Percentiles rank a stretch among this genome's conserved stretches.
phyloP scores from a whole-genome alignment of 805 yeast genomes.

The Ogataea saltuana region DNA sequence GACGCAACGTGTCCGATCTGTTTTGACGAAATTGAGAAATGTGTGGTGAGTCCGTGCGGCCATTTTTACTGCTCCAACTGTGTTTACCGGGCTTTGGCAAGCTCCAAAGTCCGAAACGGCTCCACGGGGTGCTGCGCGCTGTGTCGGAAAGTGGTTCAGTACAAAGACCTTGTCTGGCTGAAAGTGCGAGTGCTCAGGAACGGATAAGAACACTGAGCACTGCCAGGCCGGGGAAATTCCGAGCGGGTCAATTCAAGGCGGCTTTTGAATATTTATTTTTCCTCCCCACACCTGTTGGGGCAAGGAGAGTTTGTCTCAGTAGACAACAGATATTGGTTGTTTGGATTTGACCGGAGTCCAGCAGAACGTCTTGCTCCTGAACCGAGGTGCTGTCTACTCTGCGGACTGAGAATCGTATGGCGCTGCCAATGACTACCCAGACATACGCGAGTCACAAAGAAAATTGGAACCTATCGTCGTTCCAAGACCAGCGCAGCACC shows the following conservation, averaged over 20 bases:
- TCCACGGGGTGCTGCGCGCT: conserved; percentile 36
- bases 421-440: conserved; percentile 4
- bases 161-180: conserved; percentile 36
- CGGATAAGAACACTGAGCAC: conserved; percentile 5
- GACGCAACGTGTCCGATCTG: conserved; percentile 55
- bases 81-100: conserved; percentile 49
- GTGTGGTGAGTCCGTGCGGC: conserved; percentile 56
- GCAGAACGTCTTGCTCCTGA: neutral
- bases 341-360: neutral
- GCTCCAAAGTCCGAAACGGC: conserved; percentile 37
- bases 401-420: neutral
- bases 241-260: neutral
- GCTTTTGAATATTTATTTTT: neutral
- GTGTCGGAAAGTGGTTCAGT: conserved; percentile 34
- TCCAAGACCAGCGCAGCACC: neutral
- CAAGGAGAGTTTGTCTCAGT: too few relatives aligned
- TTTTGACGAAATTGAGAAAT: conserved; percentile 50
- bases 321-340: too few relatives aligned
- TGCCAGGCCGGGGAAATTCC: neutral
- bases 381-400: neutral
- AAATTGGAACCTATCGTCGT: conserved; percentile 10
- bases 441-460: conserved; percentile 9
- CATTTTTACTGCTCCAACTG: conserved; percentile 58
- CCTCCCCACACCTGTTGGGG: neutral
- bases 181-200: conserved; percentile 24